A percentile compares a stretch with the other conserved stretches of the same genome.
Conservation (phyloP, 768 basidiomycete genomes). For the Arthromyces matolae region DNA sequence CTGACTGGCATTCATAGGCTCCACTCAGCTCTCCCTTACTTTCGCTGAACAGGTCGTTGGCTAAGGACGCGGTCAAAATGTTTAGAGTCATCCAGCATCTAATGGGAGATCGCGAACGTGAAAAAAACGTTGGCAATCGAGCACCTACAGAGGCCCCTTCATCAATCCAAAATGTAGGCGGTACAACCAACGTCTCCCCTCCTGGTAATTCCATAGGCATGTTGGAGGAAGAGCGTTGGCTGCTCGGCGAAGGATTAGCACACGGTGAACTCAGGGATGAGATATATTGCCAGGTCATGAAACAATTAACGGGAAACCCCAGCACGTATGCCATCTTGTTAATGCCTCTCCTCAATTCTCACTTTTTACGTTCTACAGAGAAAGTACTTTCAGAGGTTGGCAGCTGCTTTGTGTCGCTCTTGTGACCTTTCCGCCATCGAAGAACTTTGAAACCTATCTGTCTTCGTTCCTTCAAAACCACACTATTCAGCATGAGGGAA, state of each 20-base stretch:
- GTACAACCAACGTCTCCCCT: conserved; percentile 46
- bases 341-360: background rate
- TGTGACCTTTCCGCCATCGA: conserved; percentile 91
- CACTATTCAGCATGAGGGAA: conserved; percentile 62
- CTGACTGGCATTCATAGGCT: conserved; percentile 30
- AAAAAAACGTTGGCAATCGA: conserved; percentile 51
- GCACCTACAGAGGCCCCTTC: conserved; percentile 40
- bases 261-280: conserved; percentile 89
- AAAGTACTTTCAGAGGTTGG: conserved; percentile 89
- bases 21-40: conserved; percentile 75
- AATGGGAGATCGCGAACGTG: conserved; percentile 89
- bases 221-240: conserved; percentile 84
- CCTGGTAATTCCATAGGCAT: conserved; percentile 34
- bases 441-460: conserved; percentile 86
- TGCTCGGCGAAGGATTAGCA: conserved; percentile 73
- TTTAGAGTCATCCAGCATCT: conserved; percentile 91
- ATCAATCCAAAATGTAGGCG: conserved; percentile 41
- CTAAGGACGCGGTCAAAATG: conserved; percentile 74
- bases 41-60: conserved; percentile 57
- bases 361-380: conserved; percentile 39
- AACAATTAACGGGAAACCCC: conserved; percentile 83
- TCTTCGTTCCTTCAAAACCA: conserved; percentile 74
- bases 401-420: conserved; percentile 87
- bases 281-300: conserved; percentile 90
- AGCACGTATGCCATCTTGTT: conserved; percentile 51